Evolutionary conservation across 2,329 filamentous ascomycete genomes (phyloP).

Genomic region (Aaosphaeria pasadenensis): DNA sequence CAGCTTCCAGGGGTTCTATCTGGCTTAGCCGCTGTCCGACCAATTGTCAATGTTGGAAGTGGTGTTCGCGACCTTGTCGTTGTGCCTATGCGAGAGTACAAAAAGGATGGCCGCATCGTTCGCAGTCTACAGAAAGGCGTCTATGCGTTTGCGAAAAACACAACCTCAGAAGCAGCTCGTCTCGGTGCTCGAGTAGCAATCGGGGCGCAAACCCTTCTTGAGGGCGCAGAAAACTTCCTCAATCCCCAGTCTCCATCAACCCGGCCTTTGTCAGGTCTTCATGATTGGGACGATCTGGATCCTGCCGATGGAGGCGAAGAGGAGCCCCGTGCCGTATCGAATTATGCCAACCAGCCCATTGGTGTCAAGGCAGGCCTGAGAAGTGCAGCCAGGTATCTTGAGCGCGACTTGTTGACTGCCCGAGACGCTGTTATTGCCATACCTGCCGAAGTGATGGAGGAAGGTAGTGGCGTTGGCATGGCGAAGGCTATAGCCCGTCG

Average conservation of each 20-base stretch:
- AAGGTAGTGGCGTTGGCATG: constrained; percentile 74
- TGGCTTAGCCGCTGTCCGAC: constrained; percentile 84
- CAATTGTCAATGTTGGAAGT: constrained; percentile 84
- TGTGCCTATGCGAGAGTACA: constrained; percentile 87
- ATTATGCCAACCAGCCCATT: constrained; percentile 92
- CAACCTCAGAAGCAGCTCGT: constrained; percentile 89
- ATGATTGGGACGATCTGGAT: constrained; percentile 52
- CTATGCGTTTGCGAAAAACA: constrained; percentile 85
- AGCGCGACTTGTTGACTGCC: constrained; percentile 82
- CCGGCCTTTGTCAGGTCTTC: constrained; percentile 12
- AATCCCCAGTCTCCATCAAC: constrained; percentile 31
- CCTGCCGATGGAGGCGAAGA: constrained; percentile 64
- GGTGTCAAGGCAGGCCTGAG: constrained; percentile 83
- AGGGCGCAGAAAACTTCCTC: constrained; percentile 82
- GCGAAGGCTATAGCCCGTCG: constrained; percentile 74
- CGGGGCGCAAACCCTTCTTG: constrained; percentile 88
- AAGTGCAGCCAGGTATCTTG: constrained; percentile 77
- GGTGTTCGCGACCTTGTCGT: constrained; percentile 84
- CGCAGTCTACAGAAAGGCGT: constrained; percentile 91
- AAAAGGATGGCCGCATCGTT: constrained; percentile 88
- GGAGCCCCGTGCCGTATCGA: constrained; percentile 74
- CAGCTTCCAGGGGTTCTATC: constrained; percentile 87
- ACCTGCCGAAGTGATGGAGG: constrained; percentile 86
- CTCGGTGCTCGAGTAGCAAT: constrained; percentile 92
- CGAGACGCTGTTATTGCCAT: constrained; percentile 93